These are phyloP conservation scores for Xylaria sp. DNA, from an alignment of 2,329 filamentous ascomycete genomes.

Conservation along the genomic window DNA sequence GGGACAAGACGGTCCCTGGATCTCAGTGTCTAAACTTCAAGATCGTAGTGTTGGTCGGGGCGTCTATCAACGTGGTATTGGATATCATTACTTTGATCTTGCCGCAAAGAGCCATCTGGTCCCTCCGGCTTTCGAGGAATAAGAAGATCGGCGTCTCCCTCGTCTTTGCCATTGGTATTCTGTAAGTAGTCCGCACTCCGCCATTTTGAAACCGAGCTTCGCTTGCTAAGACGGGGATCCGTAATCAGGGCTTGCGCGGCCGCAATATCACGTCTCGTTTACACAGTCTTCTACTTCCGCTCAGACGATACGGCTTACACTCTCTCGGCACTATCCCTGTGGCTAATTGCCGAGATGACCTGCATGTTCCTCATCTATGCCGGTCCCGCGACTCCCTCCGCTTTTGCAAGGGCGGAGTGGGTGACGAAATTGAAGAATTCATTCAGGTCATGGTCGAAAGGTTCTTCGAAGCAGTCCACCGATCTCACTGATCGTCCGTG, in stretches of 20 bases:
- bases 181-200: slow-evolving; percentile 40
- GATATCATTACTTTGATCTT: slow-evolving; percentile 56
- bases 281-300: slow-evolving; percentile 46
- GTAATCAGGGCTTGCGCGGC: slow-evolving; percentile 51
- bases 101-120: slow-evolving; percentile 55
- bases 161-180: slow-evolving; percentile 56
- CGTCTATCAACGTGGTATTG: slow-evolving; percentile 56
- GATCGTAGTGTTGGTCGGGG: slow-evolving; percentile 55
- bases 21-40: slow-evolving; percentile 54
- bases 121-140: slow-evolving; percentile 54
- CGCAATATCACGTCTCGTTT: slow-evolving; percentile 51
- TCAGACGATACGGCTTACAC: slow-evolving; percentile 50
- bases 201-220: background rate
- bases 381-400: background rate
- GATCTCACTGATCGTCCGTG: background rate
- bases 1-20: slow-evolving; percentile 42
- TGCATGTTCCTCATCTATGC: slow-evolving; percentile 55
- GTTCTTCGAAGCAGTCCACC: background rate
- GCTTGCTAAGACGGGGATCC: background rate
- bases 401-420: slow-evolving; percentile 3
- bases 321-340: slow-evolving; percentile 54
- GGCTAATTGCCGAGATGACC: slow-evolving; percentile 56
- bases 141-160: slow-evolving; percentile 55
- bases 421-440: background rate
- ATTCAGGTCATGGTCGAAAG: background rate